A percentile compares a stretch with the other conserved stretches of the same genome.
phyloP scores from a whole-genome alignment of 2,329 filamentous ascomycete genomes.

The Thermothelomyces thermophilus region DNA sequence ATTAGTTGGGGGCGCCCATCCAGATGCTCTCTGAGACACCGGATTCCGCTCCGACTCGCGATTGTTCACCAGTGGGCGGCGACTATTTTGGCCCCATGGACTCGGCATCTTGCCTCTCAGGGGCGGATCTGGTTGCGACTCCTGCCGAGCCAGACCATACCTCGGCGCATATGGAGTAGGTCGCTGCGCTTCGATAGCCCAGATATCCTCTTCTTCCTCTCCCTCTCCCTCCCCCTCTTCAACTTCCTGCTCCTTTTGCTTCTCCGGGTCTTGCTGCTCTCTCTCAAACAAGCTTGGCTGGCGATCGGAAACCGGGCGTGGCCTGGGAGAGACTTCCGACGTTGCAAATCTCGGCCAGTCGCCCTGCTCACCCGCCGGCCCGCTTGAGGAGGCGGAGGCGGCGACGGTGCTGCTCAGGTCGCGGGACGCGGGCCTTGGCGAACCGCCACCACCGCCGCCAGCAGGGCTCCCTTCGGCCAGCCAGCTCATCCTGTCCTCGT shows the following conservation, averaged over 20 bases:
- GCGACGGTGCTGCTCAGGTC: slow-evolving; percentile 8
- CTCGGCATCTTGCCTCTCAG: slow-evolving; percentile 28
- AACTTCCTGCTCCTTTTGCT: slow-evolving; percentile 30
- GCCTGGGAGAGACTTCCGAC: neutral
- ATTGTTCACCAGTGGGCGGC: slow-evolving; percentile 29
- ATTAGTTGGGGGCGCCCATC: neutral
- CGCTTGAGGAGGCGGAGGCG: no score
- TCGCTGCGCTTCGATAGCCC: slow-evolving; percentile 51
- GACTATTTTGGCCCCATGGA: slow-evolving; percentile 35
- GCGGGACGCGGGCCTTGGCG: slow-evolving; percentile 13
- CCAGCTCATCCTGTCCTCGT: slow-evolving; percentile 39
- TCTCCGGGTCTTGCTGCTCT: slow-evolving; percentile 2
- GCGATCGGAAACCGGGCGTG: neutral
- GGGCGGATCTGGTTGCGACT: slow-evolving; percentile 21
- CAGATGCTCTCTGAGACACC: neutral
- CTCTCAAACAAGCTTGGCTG: no score
- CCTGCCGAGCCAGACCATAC: slow-evolving; percentile 9
- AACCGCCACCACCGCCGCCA: neutral
- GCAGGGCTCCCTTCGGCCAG: slow-evolving; percentile 26
- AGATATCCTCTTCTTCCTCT: slow-evolving; percentile 42
- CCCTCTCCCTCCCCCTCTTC: slow-evolving; percentile 25
- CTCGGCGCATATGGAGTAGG: slow-evolving; percentile 32
- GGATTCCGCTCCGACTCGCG: slow-evolving; percentile 27
- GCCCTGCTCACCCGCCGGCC: neutral
- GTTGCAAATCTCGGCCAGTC: neutral